Percentiles rank a stretch among this genome's conserved stretches.
These are phyloP conservation scores for Corymbia calophylla DNA, from an alignment of 441 rosid species.

Conservation along the genomic window DNA sequence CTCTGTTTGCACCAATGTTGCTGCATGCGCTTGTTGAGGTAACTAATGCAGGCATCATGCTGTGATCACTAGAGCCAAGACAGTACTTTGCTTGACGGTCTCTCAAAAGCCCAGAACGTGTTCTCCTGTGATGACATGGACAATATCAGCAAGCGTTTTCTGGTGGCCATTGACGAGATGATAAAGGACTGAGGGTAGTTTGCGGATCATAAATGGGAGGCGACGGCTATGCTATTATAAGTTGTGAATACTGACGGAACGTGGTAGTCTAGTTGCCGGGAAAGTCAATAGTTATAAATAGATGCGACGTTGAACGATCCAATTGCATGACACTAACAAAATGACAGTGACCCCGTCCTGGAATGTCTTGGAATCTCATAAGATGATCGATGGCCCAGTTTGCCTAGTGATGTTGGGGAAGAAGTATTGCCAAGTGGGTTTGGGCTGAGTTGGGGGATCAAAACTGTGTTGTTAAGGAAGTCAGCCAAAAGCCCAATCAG, in stretches of 20 bases:
- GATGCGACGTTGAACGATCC: neutral
- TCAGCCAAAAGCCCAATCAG: neutral
- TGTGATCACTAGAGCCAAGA: neutral
- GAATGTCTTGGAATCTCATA: no score
- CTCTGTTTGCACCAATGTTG: neutral
- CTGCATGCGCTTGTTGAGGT: neutral
- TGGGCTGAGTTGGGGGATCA: neutral
- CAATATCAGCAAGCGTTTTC: neutral
- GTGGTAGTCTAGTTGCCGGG: neutral
- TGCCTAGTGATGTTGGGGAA: neutral
- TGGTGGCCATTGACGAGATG: neutral
- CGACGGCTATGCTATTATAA: neutral
- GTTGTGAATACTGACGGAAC: neutral
- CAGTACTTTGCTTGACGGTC: neutral
- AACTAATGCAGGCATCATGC: neutral
- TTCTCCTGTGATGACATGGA: neutral
- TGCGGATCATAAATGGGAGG: neutral
- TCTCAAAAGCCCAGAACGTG: neutral
- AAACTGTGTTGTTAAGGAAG: neutral
- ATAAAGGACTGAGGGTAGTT: neutral
- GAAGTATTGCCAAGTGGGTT: neutral
- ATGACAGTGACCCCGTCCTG: neutral
- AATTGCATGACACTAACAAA: neutral
- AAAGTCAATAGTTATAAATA: neutral
- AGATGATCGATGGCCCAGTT: neutral